A percentile compares a stretch with the other conserved stretches of the same genome.
These are phyloP conservation scores for Ophiocordyceps camponoti-rufipedis DNA, from an alignment of 2,329 filamentous ascomycete genomes.

Conservation along the genomic window DNA sequence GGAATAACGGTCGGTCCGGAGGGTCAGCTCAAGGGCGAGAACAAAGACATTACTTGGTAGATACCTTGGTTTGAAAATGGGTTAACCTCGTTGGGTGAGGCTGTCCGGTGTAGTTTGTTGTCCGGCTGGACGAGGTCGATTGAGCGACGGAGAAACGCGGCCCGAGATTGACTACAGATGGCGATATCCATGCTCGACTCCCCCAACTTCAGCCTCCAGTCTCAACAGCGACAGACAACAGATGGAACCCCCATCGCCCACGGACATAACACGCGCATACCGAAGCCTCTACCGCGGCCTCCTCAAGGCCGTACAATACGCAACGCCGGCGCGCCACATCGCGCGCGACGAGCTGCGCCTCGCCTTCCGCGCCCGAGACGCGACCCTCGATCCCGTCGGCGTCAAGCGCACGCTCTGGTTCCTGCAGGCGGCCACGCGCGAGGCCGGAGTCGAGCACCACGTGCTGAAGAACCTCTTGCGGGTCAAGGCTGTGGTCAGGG, in stretches of 20 bases:
- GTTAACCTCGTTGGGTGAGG: no score
- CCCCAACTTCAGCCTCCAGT: not conserved
- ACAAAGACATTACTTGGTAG: no score
- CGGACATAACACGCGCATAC: conserved; percentile 41
- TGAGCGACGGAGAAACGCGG: no score
- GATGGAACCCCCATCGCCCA: not conserved
- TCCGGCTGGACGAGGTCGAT: no score
- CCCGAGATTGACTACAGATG: no score
- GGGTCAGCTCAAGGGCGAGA: no score
- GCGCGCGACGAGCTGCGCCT: conserved; percentile 39
- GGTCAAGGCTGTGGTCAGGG: conserved; percentile 6
- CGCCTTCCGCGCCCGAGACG: conserved; percentile 33
- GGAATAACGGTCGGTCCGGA: no score
- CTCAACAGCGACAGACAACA: not conserved
- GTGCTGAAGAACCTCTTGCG: conserved; percentile 51
- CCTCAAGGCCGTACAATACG: conserved; percentile 54
- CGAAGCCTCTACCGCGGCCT: conserved; percentile 47
- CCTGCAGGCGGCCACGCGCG: conserved; percentile 41
- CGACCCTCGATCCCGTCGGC: conserved; percentile 25
- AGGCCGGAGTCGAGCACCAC: conserved; percentile 51
- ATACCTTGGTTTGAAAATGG: no score
- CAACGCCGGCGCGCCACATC: conserved; percentile 46
- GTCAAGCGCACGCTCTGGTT: conserved; percentile 54
- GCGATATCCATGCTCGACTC: not conserved
- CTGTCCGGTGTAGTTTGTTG: no score